These are phyloP conservation scores for Somion occarium DNA, from an alignment of 1,284 basidiomycete species.

Conservation along the genomic window DNA sequence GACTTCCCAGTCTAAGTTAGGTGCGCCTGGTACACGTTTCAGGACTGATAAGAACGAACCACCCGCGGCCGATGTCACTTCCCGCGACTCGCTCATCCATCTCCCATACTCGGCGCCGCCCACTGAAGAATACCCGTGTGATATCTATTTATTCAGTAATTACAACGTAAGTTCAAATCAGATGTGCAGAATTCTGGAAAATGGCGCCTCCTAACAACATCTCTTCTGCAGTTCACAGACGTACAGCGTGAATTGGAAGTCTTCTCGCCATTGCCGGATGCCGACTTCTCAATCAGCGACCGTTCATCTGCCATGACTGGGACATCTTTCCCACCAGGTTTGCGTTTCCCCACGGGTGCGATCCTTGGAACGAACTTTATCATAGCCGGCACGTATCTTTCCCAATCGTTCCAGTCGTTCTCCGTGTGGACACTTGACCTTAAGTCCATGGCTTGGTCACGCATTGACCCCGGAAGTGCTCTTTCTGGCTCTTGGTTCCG, in stretches of 20 bases:
- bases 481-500: conserved; percentile 88
- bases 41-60: conserved; percentile 37
- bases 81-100: conserved; percentile 61
- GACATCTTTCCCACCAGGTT: conserved; percentile 78
- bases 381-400: conserved; percentile 86
- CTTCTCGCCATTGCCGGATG: conserved; percentile 69
- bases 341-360: conserved; percentile 90
- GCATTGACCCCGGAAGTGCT: conserved; percentile 79
- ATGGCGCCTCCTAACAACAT: too few relatives aligned
- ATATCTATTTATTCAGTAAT: conserved; percentile 82
- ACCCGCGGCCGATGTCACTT: conserved; percentile 39
- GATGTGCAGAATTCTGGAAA: background rate
- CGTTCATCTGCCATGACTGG: conserved; percentile 75
- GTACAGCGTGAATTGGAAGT: conserved; percentile 91
- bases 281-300: conserved; percentile 69
- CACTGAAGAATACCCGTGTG: conserved; percentile 70
- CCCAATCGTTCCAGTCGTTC: conserved; percentile 85
- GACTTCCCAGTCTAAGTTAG: conserved; percentile 37
- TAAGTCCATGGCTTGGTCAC: conserved; percentile 75
- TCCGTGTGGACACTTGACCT: conserved; percentile 89
- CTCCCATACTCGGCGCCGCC: conserved; percentile 70
- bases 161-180: conserved; percentile 69
- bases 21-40: conserved; percentile 56
- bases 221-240: conserved; percentile 73
- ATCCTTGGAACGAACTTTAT: conserved; percentile 86